These are phyloP conservation scores for Fraxinus angustifolia DNA, from an alignment of 305 asterid species.

Conservation along the genomic window DNA sequence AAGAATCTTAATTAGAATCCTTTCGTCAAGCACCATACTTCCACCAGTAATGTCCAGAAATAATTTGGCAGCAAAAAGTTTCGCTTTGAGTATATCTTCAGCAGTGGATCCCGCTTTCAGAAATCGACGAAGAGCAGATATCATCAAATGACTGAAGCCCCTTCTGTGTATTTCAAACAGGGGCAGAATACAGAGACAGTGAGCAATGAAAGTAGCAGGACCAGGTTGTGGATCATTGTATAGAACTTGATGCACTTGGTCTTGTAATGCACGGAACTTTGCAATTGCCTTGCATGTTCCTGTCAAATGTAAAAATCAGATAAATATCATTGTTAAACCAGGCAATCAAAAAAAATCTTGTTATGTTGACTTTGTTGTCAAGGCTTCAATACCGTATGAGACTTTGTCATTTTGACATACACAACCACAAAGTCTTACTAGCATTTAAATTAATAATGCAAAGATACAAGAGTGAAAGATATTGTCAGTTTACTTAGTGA, in stretches of 20 bases:
- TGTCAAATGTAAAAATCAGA: conserved; percentile 31
- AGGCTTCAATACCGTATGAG: conserved; percentile 6
- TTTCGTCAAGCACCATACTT: conserved; percentile 47
- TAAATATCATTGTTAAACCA: conserved; percentile 7
- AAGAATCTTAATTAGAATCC: conserved; percentile 57
- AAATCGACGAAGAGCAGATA: conserved; percentile 65
- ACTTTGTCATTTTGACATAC: conserved; percentile 2
- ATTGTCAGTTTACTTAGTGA: conserved; percentile 3
- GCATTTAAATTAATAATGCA: neutral
- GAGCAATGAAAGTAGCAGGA: conserved; percentile 70
- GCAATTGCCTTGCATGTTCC: conserved; percentile 72
- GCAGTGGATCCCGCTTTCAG: conserved; percentile 37
- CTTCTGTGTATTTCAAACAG: conserved; percentile 46
- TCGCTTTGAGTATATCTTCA: conserved; percentile 50
- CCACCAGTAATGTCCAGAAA: conserved; percentile 49
- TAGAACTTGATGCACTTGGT: conserved; percentile 51
- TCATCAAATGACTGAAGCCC: conserved; percentile 80
- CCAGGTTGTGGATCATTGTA: conserved; percentile 55
- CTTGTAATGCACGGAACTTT: conserved; percentile 73
- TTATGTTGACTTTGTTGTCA: neutral
- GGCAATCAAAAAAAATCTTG: conserved; percentile 2
- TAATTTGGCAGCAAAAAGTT: conserved; percentile 54
- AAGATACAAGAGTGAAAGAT: conserved; percentile 10
- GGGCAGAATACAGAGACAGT: conserved; percentile 63
- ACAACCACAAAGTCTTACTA: neutral